phyloP scores from a whole-genome alignment of 306 rosid species.

The Acacia confusa region DNA sequence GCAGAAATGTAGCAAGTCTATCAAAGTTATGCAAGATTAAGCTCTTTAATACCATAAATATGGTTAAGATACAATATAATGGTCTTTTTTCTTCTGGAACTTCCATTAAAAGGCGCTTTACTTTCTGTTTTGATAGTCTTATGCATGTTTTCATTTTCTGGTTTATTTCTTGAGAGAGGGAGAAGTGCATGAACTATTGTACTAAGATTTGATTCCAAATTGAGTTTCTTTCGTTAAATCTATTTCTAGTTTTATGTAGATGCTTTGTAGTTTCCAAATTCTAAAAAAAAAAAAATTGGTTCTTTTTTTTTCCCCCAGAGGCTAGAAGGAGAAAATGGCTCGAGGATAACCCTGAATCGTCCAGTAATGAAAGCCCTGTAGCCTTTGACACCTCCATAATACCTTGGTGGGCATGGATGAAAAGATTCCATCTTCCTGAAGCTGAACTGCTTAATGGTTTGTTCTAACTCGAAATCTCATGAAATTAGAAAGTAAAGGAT shows the following conservation, averaged over 20 bases:
- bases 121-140: background rate
- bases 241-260: background rate
- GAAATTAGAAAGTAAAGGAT: slow-evolving; percentile 6
- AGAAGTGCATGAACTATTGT: background rate
- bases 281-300: slow-evolving; percentile 2
- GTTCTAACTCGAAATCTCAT: slow-evolving; percentile 26
- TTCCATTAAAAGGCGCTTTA: background rate
- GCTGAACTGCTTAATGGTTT: slow-evolving; percentile 95
- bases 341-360: slow-evolving; percentile 79
- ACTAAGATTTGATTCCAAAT: slow-evolving; percentile 8
- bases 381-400: slow-evolving; percentile 87
- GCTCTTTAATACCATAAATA: background rate
- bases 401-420: slow-evolving; percentile 99
- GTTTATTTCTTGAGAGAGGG: background rate
- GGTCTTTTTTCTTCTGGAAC: background rate
- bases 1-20: background rate
- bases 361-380: slow-evolving; percentile 74
- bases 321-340: slow-evolving; percentile 98
- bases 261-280: slow-evolving; percentile 24
- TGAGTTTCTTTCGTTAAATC: background rate
- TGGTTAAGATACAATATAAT: background rate
- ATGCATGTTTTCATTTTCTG: background rate
- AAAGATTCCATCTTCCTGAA: slow-evolving; percentile 97
- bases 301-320: slow-evolving; percentile 51
- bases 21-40: background rate